phyloP scores from a whole-genome alignment of 2,329 filamentous ascomycete species.

The Neoascochyta sp. region DNA sequence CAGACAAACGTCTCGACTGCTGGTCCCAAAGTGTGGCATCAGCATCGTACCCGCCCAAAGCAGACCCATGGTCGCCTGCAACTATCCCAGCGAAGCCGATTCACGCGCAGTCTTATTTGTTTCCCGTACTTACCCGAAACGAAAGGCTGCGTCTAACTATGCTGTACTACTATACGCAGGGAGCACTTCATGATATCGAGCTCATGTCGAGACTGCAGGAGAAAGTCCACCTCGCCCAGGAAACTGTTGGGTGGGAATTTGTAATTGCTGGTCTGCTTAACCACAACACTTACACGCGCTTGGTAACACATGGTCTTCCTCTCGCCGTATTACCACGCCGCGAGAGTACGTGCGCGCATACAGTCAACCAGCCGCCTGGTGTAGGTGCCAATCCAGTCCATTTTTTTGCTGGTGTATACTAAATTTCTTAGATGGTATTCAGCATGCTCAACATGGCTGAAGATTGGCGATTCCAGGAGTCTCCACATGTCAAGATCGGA shows the following conservation, averaged over 20 bases:
- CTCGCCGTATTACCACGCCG: constrained; percentile 45
- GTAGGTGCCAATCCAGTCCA: constrained; percentile 19
- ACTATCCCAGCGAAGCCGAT: constrained; percentile 14
- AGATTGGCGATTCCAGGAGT: constrained; percentile 46
- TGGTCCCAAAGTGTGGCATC: constrained; percentile 14
- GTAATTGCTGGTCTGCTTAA: constrained; percentile 46
- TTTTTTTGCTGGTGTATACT: constrained; percentile 1
- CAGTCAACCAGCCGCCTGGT: constrained; percentile 35
- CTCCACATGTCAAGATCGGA: constrained; percentile 41
- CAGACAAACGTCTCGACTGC: constrained; percentile 12
- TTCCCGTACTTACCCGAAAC: constrained; percentile 35
- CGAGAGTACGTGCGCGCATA: constrained; percentile 47
- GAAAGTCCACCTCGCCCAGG: constrained; percentile 41
- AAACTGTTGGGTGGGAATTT: constrained; percentile 47
- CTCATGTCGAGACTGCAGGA: constrained; percentile 44
- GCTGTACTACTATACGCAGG: constrained; percentile 46
- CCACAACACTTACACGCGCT: constrained; percentile 43
- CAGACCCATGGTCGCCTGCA: constrained; percentile 15
- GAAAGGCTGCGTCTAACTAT: constrained; percentile 39
- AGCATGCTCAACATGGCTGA: constrained; percentile 41
- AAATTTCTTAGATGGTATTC: constrained; percentile 31
- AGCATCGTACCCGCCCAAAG: constrained; percentile 14
- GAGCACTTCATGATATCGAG: constrained; percentile 40
- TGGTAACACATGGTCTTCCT: constrained; percentile 43
- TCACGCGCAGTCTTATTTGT: constrained; percentile 31